phyloP scores from a whole-genome alignment of 2,329 filamentous ascomycete species.

The Fusarium globosum region DNA sequence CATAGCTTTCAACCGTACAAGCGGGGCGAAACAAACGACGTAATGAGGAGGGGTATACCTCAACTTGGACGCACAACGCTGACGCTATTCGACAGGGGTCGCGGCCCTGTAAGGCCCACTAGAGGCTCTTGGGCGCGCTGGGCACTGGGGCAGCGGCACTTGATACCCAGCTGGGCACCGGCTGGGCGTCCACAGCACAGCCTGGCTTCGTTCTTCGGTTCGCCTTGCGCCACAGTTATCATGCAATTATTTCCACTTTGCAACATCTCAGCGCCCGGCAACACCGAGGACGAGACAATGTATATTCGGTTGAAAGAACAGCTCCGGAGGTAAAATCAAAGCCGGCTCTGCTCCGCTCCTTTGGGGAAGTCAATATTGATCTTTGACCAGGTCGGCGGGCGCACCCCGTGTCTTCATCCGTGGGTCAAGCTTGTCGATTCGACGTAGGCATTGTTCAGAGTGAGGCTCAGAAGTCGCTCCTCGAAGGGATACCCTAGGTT shows the following conservation, averaged over 20 bases:
- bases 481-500: slow-evolving; percentile 3
- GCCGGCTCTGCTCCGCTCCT: background rate
- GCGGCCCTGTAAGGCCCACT: slow-evolving; percentile 15
- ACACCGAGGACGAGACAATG: slow-evolving; percentile 23
- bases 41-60: slow-evolving; percentile 40
- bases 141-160: slow-evolving; percentile 13
- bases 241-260: slow-evolving; percentile 19
- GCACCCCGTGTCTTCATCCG: no score
- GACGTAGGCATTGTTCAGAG: slow-evolving; percentile 3
- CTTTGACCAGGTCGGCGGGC: background rate
- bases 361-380: background rate
- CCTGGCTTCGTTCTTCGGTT: slow-evolving; percentile 2
- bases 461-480: slow-evolving; percentile 10
- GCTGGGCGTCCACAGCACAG: slow-evolving; percentile 5
- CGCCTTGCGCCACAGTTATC: slow-evolving; percentile 24
- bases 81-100: slow-evolving; percentile 40
- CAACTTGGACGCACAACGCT: slow-evolving; percentile 31
- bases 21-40: slow-evolving; percentile 40
- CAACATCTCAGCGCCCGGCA: slow-evolving; percentile 18
- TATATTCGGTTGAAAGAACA: background rate
- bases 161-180: slow-evolving; percentile 27
- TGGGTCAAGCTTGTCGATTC: no score
- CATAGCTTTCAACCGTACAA: slow-evolving; percentile 1
- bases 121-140: slow-evolving; percentile 21
- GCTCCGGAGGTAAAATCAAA: background rate